Conservation (phyloP, 169 alveolate species). For the Plasmodium adleri region DNA sequence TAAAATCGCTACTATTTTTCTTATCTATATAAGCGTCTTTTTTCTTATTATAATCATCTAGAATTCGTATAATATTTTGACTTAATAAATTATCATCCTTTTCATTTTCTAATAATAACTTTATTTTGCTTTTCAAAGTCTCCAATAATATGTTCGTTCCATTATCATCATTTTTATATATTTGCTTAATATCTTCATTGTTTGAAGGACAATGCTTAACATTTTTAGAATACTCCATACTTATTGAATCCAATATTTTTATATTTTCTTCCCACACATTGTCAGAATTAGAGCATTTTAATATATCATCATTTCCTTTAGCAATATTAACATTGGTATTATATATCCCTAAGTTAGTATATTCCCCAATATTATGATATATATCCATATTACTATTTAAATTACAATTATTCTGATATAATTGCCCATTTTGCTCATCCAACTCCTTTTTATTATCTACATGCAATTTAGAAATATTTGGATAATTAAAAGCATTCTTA, state of each 20-base stretch:
- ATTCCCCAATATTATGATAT: no score
- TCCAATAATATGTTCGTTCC: background rate
- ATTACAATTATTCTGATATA: no score
- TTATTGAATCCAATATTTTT: no score
- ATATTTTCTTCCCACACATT: no score
- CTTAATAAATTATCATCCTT: constrained; percentile 20
- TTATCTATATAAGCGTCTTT: background rate
- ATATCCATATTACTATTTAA: no score
- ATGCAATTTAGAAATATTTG: background rate
- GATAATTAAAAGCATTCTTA: background rate
- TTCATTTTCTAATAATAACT: constrained; percentile 28
- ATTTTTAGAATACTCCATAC: no score
- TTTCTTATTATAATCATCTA: constrained; percentile 31
- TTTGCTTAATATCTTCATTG: background rate
- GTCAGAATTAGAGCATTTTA: no score
- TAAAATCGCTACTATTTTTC: background rate
- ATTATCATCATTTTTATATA: background rate
- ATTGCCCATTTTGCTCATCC: no score
- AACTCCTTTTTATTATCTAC: background rate
- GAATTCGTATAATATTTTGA: constrained; percentile 19
- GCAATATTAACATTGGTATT: no score
- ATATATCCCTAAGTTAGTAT: no score
- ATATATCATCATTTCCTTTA: no score
- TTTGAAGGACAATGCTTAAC: no score
- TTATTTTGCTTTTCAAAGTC: constrained; percentile 27